Evolutionary conservation across 495 filamentous ascomycete genomes (phyloP).

Genomic region (Margaritispora aquatica): DNA sequence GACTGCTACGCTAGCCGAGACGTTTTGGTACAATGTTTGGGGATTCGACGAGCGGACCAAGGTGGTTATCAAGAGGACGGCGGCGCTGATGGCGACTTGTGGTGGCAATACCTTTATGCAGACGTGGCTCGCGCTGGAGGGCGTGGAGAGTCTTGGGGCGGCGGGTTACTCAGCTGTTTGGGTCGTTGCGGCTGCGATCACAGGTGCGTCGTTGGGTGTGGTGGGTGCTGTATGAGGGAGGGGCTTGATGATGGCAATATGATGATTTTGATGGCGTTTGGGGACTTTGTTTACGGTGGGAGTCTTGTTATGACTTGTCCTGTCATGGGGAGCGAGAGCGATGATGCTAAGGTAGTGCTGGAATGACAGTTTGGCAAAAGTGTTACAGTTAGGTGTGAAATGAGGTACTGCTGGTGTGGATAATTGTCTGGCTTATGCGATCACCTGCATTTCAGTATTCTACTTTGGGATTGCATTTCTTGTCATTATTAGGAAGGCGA

Average conservation of each 20-base stretch:
- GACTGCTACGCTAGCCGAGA: conserved; percentile 50
- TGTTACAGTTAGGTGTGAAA: too few species aligned
- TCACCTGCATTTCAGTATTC: too few species aligned
- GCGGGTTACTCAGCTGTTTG: conserved; percentile 64
- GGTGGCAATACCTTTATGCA: conserved; percentile 60
- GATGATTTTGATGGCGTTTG: not conserved
- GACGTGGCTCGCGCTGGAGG: conserved; percentile 53
- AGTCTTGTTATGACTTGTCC: not conserved
- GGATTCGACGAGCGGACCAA: conserved; percentile 56
- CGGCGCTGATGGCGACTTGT: conserved; percentile 48
- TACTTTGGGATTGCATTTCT: too few species aligned
- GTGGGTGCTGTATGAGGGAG: conserved; percentile 36
- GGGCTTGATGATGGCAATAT: not conserved
- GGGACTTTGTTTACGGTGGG: not conserved
- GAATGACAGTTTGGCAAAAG: not conserved
- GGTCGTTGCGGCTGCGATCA: conserved; percentile 52
- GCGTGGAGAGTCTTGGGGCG: conserved; percentile 61
- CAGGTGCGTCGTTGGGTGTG: conserved; percentile 49
- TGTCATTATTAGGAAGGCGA: not conserved
- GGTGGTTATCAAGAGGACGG: conserved; percentile 57
- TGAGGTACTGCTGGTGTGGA: too few species aligned
- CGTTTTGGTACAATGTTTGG: conserved; percentile 54
- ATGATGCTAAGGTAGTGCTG: too few species aligned
- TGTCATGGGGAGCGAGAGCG: too few species aligned
- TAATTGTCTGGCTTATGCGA: too few species aligned